Conservation (phyloP, 371 early-diverging fungal genomes). For the Syncephalastrum monosporum region DNA sequence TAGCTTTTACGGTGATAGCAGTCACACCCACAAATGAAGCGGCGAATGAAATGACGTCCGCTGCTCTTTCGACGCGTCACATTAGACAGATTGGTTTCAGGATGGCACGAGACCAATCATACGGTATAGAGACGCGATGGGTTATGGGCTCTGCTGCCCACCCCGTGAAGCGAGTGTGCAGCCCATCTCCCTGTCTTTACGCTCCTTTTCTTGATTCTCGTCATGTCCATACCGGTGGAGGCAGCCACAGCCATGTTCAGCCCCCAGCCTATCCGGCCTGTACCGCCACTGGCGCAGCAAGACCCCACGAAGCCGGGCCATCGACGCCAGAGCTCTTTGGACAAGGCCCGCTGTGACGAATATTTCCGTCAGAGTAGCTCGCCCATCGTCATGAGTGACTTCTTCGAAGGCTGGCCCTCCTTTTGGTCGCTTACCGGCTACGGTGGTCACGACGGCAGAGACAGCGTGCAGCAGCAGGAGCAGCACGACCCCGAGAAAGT, state of each 20-base stretch:
- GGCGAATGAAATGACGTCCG: too few relatives aligned
- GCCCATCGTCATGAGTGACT: conserved; percentile 19
- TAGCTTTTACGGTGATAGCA: conserved; percentile 22
- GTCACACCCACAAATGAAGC: too few relatives aligned
- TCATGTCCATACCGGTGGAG: conserved; percentile 20
- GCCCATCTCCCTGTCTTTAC: too few relatives aligned
- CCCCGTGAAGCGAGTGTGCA: too few relatives aligned
- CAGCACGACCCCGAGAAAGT: too few relatives aligned
- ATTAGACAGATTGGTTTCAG: too few relatives aligned
- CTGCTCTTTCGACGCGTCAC: too few relatives aligned
- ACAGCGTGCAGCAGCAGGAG: background rate
- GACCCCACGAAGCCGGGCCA: background rate
- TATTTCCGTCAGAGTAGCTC: conserved; percentile 2
- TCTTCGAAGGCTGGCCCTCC: conserved; percentile 30
- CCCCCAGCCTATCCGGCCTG: conserved; percentile 13
- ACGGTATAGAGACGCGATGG: too few relatives aligned
- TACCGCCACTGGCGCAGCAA: background rate
- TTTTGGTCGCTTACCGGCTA: conserved; percentile 2
- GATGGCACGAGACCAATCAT: too few relatives aligned
- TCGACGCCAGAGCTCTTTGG: conserved; percentile 6
- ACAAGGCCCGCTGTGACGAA: conserved; percentile 9
- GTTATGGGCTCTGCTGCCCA: too few relatives aligned
- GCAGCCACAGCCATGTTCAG: conserved; percentile 17
- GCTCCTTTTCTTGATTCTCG: background rate
- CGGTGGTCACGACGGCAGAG: background rate